Evolutionary conservation across 1,284 basidiomycete genomes (phyloP).

Genomic region (Cutaneotrichosporon dermatis): DNA sequence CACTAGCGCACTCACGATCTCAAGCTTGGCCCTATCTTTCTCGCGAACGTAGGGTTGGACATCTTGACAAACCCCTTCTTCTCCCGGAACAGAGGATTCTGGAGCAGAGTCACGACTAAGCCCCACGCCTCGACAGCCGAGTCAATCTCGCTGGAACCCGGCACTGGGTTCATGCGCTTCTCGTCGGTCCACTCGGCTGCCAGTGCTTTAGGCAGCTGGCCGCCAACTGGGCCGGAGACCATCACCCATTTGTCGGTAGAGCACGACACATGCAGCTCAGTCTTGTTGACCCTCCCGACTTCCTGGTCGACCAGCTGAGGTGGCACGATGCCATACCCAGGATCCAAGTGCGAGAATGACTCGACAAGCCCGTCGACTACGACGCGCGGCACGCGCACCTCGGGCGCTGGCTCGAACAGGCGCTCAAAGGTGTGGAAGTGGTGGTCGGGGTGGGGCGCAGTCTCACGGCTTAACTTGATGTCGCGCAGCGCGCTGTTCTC

Average conservation of each 20-base stretch:
- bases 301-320: background rate
- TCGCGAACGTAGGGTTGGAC: constrained; percentile 30
- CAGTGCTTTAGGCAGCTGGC: constrained; percentile 32
- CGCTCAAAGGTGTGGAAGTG: constrained; percentile 32
- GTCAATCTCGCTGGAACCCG: constrained; percentile 20
- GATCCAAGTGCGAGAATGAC: constrained; percentile 31
- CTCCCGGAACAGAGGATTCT: constrained; percentile 39
- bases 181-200: constrained; percentile 31
- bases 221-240: constrained; percentile 32
- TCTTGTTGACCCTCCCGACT: background rate
- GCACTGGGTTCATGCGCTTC: constrained; percentile 33
- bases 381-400: constrained; percentile 27
- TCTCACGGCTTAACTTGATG: background rate
- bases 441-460: constrained; percentile 5
- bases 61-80: constrained; percentile 41
- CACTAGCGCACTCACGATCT: constrained; percentile 19
- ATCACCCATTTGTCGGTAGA: constrained; percentile 32
- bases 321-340: constrained; percentile 2
- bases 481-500: background rate
- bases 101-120: constrained; percentile 37
- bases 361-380: constrained; percentile 24
- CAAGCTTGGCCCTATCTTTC: constrained; percentile 30
- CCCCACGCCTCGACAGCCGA: constrained; percentile 26
- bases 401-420: constrained; percentile 14
- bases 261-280: constrained; percentile 29